Evolutionary conservation across 106 monocot genomes (phyloP).

Genomic region (Dendrobium chrysotoxum): DNA sequence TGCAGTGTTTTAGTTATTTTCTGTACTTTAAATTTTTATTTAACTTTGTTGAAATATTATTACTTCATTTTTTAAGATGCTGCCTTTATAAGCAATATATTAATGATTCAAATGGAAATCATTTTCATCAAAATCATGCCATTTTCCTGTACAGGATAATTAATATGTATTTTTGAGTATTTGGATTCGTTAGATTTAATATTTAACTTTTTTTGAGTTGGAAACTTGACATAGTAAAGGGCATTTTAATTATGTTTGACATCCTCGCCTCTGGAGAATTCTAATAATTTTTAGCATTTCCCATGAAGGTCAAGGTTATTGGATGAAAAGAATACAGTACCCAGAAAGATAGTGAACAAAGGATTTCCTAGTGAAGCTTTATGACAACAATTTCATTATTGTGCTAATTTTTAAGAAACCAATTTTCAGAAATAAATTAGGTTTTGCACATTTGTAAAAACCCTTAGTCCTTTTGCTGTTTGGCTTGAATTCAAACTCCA

Average conservation of each 20-base stretch:
- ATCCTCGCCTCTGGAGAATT: neutral
- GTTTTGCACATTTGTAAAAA: neutral
- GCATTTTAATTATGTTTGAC: neutral
- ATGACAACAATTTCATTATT: too few relatives aligned
- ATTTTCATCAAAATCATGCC: neutral
- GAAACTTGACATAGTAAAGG: neutral
- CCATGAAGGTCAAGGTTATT: neutral
- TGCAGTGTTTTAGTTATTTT: neutral
- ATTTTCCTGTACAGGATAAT: neutral
- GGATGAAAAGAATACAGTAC: neutral
- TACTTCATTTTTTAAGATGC: neutral
- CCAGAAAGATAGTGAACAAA: too few relatives aligned
- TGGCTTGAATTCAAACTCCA: neutral
- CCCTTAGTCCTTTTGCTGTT: too few relatives aligned
- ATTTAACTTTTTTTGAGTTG: neutral
- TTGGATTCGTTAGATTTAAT: neutral
- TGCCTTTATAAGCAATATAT: neutral
- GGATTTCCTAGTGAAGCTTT: too few relatives aligned
- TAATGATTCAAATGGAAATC: neutral
- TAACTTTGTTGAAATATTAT: neutral
- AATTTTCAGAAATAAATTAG: too few relatives aligned
- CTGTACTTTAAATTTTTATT: neutral
- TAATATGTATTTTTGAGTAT: neutral
- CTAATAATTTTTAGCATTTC: too few relatives aligned
- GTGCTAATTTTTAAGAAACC: too few relatives aligned